Evolutionary conservation across 2,329 filamentous ascomycete species (phyloP), one percentile per base, ranked within the genome.

Genomic region (Penicillium digitatum): DNA sequence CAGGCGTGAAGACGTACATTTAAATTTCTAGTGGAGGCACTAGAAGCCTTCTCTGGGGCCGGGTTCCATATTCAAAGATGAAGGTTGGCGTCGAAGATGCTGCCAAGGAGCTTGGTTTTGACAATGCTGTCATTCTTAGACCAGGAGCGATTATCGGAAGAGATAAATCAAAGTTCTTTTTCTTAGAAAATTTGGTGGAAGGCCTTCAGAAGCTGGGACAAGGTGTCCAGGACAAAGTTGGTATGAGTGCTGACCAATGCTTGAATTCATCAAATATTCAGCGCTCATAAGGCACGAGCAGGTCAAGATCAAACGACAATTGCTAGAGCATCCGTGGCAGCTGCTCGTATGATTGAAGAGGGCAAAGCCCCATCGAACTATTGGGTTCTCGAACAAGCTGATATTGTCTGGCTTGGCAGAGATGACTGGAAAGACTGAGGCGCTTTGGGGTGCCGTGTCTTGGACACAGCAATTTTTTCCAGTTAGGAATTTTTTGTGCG

Each of bases 11-110:
- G 51, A 72, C 69, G 0, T 73, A 71, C 45, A 65, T 74, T 12
- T 72, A 64, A 53, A 69, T 72, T 29, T 73, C 72, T 7, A 70
- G 69, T 49, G 67, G 51, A 14, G 71, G 71, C 0, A 72, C 67
- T 3, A 63, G 69, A 26, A 64, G 70, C 1, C 47, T 68, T 1
- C 47, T 70, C 8, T 64, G 60, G 20, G 27, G 61, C 11, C 66
- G 63, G 48, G 55, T 70, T n/a, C 71, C 72, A 1, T 74, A 72
- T 35, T 67, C 64, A 31, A 69, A 68, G 55, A 74, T 74, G 72
- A 74, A 74, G 55, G 59, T 67, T 24, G 71, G 68, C 0, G 69
- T 74, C 7, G 72, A 74, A 52, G 66, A 72, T 58, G 61, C 70
- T 11, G 69, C 74, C 54, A 65, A 68, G 52, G 68, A 69, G 16